Evolutionary conservation across 352 stramenopile genomes (phyloP).

Genomic region (Globisporangium apiculatum): DNA sequence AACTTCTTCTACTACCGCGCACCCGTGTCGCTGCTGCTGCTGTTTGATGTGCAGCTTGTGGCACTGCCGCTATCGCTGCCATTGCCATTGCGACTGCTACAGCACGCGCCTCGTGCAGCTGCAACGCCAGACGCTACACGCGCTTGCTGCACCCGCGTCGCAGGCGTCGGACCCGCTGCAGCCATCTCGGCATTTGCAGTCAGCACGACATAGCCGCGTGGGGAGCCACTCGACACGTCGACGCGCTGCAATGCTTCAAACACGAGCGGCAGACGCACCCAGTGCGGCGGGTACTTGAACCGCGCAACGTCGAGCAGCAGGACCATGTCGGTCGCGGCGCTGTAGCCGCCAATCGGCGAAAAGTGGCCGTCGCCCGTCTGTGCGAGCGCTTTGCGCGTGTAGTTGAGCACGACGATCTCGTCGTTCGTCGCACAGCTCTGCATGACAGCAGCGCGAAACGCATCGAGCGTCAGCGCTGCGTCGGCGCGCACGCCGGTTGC

Average conservation of each 20-base stretch:
- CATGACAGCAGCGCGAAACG: slow-evolving; percentile 65
- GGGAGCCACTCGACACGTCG: slow-evolving; percentile 33
- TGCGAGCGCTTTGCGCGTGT: slow-evolving; percentile 83
- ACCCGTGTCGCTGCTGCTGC: too few species aligned
- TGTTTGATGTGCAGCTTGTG: too few species aligned
- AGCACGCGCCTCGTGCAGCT: too few species aligned
- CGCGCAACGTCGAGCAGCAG: slow-evolving; percentile 94
- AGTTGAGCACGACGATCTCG: slow-evolving; percentile 91
- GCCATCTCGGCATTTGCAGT: slow-evolving; percentile 5
- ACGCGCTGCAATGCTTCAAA: slow-evolving; percentile 47
- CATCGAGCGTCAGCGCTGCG: slow-evolving; percentile 41
- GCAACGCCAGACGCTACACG: neutral
- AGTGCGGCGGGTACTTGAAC: slow-evolving; percentile 95
- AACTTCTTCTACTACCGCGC: too few species aligned
- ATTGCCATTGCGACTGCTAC: too few species aligned
- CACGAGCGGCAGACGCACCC: slow-evolving; percentile 51
- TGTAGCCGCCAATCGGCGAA: slow-evolving; percentile 93
- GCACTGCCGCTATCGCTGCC: too few species aligned
- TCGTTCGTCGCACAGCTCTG: slow-evolving; percentile 57
- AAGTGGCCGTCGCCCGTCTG: slow-evolving; percentile 97
- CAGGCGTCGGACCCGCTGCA: neutral
- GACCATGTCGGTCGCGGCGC: slow-evolving; percentile 87
- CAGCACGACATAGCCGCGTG: slow-evolving; percentile 13
- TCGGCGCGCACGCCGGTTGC: slow-evolving; percentile 35
- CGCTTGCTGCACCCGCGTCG: neutral